phyloP scores from a whole-genome alignment of 805 yeast genomes.

The Isabelozyma pseudorhagii region DNA sequence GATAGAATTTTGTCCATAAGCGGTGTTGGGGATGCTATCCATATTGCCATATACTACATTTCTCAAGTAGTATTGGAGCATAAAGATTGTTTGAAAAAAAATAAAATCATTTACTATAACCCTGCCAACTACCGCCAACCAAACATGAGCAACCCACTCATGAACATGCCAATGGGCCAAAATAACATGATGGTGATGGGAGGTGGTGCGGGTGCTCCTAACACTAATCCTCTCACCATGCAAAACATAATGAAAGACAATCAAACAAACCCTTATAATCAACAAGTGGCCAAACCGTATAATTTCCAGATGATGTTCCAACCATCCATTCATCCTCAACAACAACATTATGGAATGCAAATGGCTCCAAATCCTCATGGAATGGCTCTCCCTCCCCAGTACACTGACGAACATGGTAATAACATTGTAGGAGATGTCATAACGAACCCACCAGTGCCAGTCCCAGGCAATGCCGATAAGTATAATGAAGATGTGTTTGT shows the following conservation, averaged over 20 bases:
- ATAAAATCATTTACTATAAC: slow-evolving; percentile 56
- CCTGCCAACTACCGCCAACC: slow-evolving; percentile 46
- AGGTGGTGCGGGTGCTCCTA: slow-evolving; percentile 5
- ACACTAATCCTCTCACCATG: slow-evolving; percentile 13
- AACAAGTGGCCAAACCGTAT: slow-evolving; percentile 19
- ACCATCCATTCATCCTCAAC: slow-evolving; percentile 31
- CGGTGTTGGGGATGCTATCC: slow-evolving; percentile 86
- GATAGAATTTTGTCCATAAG: slow-evolving; percentile 68
- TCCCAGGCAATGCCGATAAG: slow-evolving; percentile 40
- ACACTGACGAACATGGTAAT: slow-evolving; percentile 44
- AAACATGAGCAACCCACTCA: slow-evolving; percentile 10
- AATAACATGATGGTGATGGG: slow-evolving; percentile 16
- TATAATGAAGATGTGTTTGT: slow-evolving; percentile 69
- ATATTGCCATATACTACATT: slow-evolving; percentile 74
- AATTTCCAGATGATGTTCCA: slow-evolving; percentile 41
- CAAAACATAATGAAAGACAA: slow-evolving; percentile 15
- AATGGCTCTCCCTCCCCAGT: slow-evolving; percentile 28
- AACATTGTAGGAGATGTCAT: slow-evolving; percentile 43
- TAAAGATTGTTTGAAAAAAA: slow-evolving; percentile 47
- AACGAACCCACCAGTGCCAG: slow-evolving; percentile 35
- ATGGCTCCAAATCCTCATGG: slow-evolving; percentile 11
- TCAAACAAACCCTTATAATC: slow-evolving; percentile 9
- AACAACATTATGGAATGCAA: slow-evolving; percentile 17
- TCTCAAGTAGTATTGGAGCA: slow-evolving; percentile 66
- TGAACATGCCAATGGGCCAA: slow-evolving; percentile 10